A percentile compares a stretch with the other conserved stretches of the same genome.
Evolutionary conservation across 108 stramenopile species (phyloP).

Genomic region (Skeletonema potamos): DNA sequence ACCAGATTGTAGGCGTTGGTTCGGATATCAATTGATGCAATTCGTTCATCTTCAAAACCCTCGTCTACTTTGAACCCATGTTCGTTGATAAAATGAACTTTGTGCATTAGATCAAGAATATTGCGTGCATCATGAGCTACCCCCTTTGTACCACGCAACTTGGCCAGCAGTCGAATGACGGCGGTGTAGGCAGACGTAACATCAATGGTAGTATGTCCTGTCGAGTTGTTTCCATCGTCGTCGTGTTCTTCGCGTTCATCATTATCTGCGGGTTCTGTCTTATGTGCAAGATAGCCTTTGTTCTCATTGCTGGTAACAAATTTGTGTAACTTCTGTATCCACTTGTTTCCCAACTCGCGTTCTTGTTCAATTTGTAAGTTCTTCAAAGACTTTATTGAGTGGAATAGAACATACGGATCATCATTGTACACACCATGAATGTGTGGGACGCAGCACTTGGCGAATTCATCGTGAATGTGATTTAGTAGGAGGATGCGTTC

Average conservation of each 20-base stretch:
- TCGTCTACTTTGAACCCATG: slow-evolving; percentile 13
- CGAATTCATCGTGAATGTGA: slow-evolving; percentile 27
- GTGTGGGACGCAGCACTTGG: slow-evolving; percentile 3
- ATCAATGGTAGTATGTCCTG: slow-evolving; percentile 18
- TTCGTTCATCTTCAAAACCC: neutral
- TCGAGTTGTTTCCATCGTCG: neutral
- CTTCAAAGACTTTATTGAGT: slow-evolving; percentile 44
- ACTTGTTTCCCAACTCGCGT: slow-evolving; percentile 21
- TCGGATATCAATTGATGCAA: slow-evolving; percentile 43
- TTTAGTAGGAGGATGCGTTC: slow-evolving; percentile 31
- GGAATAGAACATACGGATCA: slow-evolving; percentile 45
- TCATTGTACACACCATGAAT: slow-evolving; percentile 29
- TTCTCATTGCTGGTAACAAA: slow-evolving; percentile 34
- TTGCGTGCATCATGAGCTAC: slow-evolving; percentile 33
- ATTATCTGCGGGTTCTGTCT: neutral
- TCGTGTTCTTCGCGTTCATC: neutral
- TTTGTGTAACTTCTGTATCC: slow-evolving; percentile 28
- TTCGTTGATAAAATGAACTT: slow-evolving; percentile 11
- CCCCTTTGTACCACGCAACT: slow-evolving; percentile 28
- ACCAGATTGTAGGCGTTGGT: slow-evolving; percentile 46
- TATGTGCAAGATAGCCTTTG: slow-evolving; percentile 9
- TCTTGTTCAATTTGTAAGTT: slow-evolving; percentile 34
- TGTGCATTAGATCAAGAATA: slow-evolving; percentile 39
- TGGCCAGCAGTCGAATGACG: slow-evolving; percentile 31
- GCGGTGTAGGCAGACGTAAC: slow-evolving; percentile 48